These are phyloP conservation scores for Aspergillus nanangensis DNA, from an alignment of 495 filamentous ascomycete genomes.

Conservation along the genomic window DNA sequence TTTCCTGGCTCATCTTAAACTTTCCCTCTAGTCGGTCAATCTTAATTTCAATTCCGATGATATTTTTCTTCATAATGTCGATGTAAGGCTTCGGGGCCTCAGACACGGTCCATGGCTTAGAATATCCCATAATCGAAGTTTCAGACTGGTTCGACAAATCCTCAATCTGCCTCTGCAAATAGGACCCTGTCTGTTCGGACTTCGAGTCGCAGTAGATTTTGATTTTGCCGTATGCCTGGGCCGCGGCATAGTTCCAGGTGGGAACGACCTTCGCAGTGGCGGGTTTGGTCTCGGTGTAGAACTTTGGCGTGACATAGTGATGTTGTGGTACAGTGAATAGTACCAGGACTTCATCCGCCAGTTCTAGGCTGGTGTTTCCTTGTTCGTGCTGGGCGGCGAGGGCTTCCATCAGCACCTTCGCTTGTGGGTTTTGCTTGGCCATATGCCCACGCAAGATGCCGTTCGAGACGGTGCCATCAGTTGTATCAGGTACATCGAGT, in stretches of 20 bases:
- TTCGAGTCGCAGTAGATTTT: slow-evolving; percentile 41
- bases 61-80: slow-evolving; percentile 45
- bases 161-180: slow-evolving; percentile 38
- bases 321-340: slow-evolving; percentile 49
- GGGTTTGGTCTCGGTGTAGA: slow-evolving; percentile 55
- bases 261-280: slow-evolving; percentile 53
- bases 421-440: slow-evolving; percentile 51
- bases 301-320: slow-evolving; percentile 58
- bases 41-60: slow-evolving; percentile 50
- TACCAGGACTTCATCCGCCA: slow-evolving; percentile 35
- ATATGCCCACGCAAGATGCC: slow-evolving; percentile 50
- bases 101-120: slow-evolving; percentile 38
- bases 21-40: slow-evolving; percentile 49
- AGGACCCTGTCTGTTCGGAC: slow-evolving; percentile 26
- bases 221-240: slow-evolving; percentile 49
- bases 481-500: slow-evolving; percentile 36
- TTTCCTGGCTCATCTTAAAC: slow-evolving; percentile 56
- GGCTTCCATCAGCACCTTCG: slow-evolving; percentile 49
- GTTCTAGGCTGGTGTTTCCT: not conserved
- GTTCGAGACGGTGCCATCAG: slow-evolving; percentile 23
- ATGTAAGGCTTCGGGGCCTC: slow-evolving; percentile 47
- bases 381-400: slow-evolving; percentile 7
- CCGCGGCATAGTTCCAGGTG: slow-evolving; percentile 60
- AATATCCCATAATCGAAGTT: slow-evolving; percentile 43
- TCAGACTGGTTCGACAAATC: slow-evolving; percentile 45